These are phyloP conservation scores for Arabidopsis hybrid DNA, from an alignment of 441 rosid species.

Conservation along the genomic window DNA sequence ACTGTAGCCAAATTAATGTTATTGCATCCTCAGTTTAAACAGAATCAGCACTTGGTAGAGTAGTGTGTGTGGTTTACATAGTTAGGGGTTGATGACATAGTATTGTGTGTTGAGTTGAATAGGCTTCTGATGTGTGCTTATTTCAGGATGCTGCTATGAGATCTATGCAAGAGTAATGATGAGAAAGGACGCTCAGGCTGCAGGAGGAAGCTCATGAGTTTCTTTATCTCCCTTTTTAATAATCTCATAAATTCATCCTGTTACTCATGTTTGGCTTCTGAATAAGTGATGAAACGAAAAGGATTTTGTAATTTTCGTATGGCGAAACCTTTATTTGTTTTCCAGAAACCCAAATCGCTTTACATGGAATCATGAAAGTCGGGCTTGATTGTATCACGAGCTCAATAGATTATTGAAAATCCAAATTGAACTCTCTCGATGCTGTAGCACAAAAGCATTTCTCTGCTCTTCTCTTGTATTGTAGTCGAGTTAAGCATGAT, in stretches of 20 bases:
- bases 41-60: neutral
- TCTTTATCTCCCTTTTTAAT: neutral
- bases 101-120: conserved; percentile 13
- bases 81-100: neutral
- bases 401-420: neutral
- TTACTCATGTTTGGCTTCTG: conserved; percentile 25
- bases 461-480: neutral
- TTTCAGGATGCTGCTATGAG: conserved; percentile 92
- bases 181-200: conserved; percentile 73
- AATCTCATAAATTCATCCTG: conserved; percentile 3
- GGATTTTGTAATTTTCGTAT: neutral
- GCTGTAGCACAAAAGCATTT: neutral
- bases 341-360: conserved; percentile 8
- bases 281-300: conserved; percentile 29
- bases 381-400: neutral
- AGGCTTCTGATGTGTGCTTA: conserved; percentile 5
- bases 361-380: conserved; percentile 8
- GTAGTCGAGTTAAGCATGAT: neutral
- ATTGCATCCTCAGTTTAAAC: neutral
- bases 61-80: neutral
- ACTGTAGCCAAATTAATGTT: neutral
- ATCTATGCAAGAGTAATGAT: conserved; percentile 72
- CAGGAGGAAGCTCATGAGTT: conserved; percentile 42
- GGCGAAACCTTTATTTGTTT: conserved; percentile 26
- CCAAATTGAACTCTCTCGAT: neutral